Evolutionary conservation across 805 yeast species (phyloP).

Genomic region (Wickerhamiella vanderwaltii): DNA sequence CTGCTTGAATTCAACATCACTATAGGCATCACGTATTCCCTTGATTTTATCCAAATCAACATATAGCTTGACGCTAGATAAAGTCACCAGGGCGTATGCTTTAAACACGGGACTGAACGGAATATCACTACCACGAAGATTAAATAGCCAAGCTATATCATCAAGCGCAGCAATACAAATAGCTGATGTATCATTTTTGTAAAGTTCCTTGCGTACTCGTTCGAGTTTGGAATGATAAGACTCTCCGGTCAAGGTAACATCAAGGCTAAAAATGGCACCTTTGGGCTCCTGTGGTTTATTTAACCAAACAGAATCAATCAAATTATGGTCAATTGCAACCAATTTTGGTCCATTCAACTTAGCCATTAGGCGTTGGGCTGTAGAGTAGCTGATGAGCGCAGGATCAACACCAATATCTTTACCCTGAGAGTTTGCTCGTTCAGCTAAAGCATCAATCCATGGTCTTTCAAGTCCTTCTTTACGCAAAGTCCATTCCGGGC

Average conservation of each 20-base stretch:
- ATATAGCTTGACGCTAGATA: conserved; percentile 36
- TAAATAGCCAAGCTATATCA: conserved; percentile 84
- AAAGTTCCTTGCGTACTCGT: conserved; percentile 28
- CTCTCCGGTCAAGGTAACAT: conserved; percentile 52
- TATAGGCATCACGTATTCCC: conserved; percentile 33
- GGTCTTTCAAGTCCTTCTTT: conserved; percentile 64
- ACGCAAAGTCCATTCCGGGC: conserved; percentile 63
- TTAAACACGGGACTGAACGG: conserved; percentile 80
- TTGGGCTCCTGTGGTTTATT: conserved; percentile 53
- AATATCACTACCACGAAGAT: conserved; percentile 73
- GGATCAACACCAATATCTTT: conserved; percentile 75
- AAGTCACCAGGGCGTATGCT: conserved; percentile 46
- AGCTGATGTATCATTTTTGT: conserved; percentile 27
- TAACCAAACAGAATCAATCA: conserved; percentile 67
- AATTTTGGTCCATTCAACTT: conserved; percentile 31
- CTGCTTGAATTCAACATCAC: conserved; percentile 37
- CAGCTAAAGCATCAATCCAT: conserved; percentile 72
- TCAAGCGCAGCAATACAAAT: conserved; percentile 65
- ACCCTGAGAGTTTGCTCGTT: conserved; percentile 36
- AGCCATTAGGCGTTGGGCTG: conserved; percentile 24
- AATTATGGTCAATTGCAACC: conserved; percentile 45
- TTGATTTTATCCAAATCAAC: conserved; percentile 38
- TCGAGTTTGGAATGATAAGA: conserved; percentile 43
- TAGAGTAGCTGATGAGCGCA: conserved; percentile 44
- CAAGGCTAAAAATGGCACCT: conserved; percentile 40